These are phyloP conservation scores for Helianthus annuus DNA, from an alignment of 129 eudicot species.

Conservation along the genomic window HanXRQr2.0-SUNRISE NC_035448.2:178540613-178541112, in stretches of 20 bases:
- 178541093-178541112: slow-evolving; percentile 88
- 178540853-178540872: slow-evolving; percentile 53
- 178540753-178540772: slow-evolving; percentile 93
- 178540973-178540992: neutral
- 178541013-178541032: slow-evolving; percentile 80
- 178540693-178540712: no score
- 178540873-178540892: slow-evolving; percentile 83
- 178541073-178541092: slow-evolving; percentile 85
- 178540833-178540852: slow-evolving; percentile 81
- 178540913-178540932: neutral
- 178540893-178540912: neutral
- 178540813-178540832: slow-evolving; percentile 95
- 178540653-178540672: slow-evolving; percentile 99
- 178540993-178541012: slow-evolving; percentile 41
- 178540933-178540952: neutral
- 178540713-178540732: neutral
- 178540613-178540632: slow-evolving; percentile 70
- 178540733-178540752: slow-evolving; percentile 69
- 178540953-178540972: neutral
- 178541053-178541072: slow-evolving; percentile 97
- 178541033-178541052: slow-evolving; percentile 92
- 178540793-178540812: slow-evolving; percentile 86
- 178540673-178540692: slow-evolving; percentile 43
- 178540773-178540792: slow-evolving; percentile 94
- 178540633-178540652: slow-evolving; percentile 68